Percentiles rank a stretch among this genome's conserved stretches.
These are phyloP conservation scores for Volvariella volvacea DNA, from an alignment of 1,284 basidiomycete genomes.

Conservation along the genomic window DNA sequence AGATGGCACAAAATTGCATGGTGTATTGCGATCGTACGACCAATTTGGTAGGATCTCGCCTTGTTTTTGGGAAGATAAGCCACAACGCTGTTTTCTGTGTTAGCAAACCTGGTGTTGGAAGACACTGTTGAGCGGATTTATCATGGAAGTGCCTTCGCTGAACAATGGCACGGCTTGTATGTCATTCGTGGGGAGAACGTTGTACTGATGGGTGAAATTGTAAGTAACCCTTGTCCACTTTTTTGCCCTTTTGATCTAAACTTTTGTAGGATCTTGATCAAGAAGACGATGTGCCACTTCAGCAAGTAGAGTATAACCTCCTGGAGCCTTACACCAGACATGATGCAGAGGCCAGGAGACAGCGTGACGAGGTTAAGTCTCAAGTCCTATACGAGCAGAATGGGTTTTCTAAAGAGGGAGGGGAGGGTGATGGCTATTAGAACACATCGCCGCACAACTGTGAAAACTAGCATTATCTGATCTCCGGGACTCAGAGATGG, in stretches of 20 bases:
- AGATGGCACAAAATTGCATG: conserved; percentile 94
- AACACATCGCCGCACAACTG: too few relatives aligned
- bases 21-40: conserved; percentile 95
- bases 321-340: conserved; percentile 69
- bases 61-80: conserved; percentile 2
- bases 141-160: conserved; percentile 73
- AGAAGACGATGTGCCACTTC: conserved; percentile 83
- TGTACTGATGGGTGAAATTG: conserved; percentile 94
- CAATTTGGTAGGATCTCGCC: conserved; percentile 79
- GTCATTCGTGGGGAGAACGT: conserved; percentile 98
- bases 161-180: conserved; percentile 83
- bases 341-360: conserved; percentile 64
- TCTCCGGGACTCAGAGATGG: background rate
- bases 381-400: conserved; percentile 71
- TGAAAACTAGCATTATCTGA: background rate
- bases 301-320: conserved; percentile 65
- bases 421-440: conserved; percentile 87
- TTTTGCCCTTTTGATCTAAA: conserved; percentile 7
- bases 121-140: conserved; percentile 88
- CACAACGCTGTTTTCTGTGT: background rate
- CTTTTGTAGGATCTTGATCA: conserved; percentile 77
- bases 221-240: conserved; percentile 36
- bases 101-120: conserved; percentile 91
- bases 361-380: conserved; percentile 66
- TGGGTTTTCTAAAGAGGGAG: conserved; percentile 84